These are phyloP conservation scores for Ustilago bromivora DNA, from an alignment of 1,284 basidiomycete species.

Conservation along the genomic window DNA sequence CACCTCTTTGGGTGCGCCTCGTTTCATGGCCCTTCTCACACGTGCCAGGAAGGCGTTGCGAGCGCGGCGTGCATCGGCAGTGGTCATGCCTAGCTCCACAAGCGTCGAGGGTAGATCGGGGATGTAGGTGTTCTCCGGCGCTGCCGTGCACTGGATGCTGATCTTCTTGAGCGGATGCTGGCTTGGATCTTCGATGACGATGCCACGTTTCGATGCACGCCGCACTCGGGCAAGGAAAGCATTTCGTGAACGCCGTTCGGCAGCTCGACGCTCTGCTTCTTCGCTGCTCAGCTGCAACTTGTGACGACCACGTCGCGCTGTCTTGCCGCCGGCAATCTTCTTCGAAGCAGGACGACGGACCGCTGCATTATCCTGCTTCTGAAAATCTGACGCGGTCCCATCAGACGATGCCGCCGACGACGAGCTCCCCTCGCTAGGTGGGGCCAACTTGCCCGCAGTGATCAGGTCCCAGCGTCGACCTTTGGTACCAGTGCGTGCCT, in stretches of 20 bases:
- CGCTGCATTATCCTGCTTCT: conserved; percentile 26
- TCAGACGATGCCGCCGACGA: conserved; percentile 26
- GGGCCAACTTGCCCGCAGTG: conserved; percentile 13
- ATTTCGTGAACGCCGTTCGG: conserved; percentile 41
- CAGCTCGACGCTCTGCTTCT: conserved; percentile 30
- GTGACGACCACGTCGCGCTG: conserved; percentile 34
- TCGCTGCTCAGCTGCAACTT: conserved; percentile 37
- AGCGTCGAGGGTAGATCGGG: conserved; percentile 56
- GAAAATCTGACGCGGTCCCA: conserved; percentile 21
- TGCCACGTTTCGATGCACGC: conserved; percentile 51
- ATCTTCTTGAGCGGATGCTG: conserved; percentile 52
- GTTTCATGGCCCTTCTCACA: conserved; percentile 50
- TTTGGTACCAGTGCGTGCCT: conserved; percentile 18
- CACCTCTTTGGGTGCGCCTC: conserved; percentile 37
- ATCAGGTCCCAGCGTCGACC: conserved; percentile 36
- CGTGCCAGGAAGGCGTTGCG: conserved; percentile 57
- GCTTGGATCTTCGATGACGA: conserved; percentile 40
- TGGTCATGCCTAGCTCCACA: conserved; percentile 50
- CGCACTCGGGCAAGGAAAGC: conserved; percentile 52
- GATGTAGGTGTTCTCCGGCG: conserved; percentile 51
- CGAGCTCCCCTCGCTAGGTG: conserved; percentile 19
- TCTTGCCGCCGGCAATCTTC: conserved; percentile 18
- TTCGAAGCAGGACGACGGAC: conserved; percentile 22
- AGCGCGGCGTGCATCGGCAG: conserved; percentile 47
- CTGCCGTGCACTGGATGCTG: conserved; percentile 44